Evolutionary conservation across 2,329 filamentous ascomycete species (phyloP).

Genomic region (Graphiopsis chlorocephala): DNA sequence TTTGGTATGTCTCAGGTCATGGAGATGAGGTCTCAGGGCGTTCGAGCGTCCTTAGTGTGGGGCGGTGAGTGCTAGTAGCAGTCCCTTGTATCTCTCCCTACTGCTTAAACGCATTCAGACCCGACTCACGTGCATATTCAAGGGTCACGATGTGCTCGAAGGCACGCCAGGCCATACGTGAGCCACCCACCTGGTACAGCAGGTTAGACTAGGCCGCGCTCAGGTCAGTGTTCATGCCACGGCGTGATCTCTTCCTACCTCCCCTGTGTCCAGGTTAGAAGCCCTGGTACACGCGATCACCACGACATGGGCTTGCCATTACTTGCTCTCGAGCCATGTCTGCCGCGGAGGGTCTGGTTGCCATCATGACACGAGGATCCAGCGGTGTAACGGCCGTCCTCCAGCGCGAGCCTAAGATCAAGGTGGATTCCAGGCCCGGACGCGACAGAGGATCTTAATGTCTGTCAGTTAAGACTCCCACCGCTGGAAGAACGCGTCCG

Average conservation of each 20-base stretch:
- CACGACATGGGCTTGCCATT: not conserved
- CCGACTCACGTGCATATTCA: constrained; percentile 7
- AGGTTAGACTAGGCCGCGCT: not conserved
- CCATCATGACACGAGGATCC: not conserved
- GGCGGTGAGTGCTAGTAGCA: constrained; percentile 11
- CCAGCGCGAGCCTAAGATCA: not conserved
- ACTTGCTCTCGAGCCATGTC: not conserved
- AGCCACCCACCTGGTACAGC: not conserved
- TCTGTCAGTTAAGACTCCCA: constrained; percentile 4
- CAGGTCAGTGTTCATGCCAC: not conserved
- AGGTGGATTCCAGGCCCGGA: not conserved
- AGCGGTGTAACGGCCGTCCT: constrained; percentile 6
- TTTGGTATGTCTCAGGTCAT: constrained; percentile 11
- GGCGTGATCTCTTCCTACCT: not conserved
- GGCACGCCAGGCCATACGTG: not conserved
- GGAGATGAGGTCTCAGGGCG: constrained; percentile 13
- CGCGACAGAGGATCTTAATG: not conserved
- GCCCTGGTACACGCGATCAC: not conserved
- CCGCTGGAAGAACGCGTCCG: not conserved
- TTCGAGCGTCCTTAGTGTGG: not conserved
- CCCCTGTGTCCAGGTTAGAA: not conserved
- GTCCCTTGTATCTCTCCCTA: not conserved
- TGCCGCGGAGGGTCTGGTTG: not conserved
- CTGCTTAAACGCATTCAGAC: not conserved
- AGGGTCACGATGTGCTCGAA: not conserved